Percentiles rank a stretch among this genome's conserved stretches.
Conservation (phyloP, 345 rosid species). For the Populus davidiana region DNA sequence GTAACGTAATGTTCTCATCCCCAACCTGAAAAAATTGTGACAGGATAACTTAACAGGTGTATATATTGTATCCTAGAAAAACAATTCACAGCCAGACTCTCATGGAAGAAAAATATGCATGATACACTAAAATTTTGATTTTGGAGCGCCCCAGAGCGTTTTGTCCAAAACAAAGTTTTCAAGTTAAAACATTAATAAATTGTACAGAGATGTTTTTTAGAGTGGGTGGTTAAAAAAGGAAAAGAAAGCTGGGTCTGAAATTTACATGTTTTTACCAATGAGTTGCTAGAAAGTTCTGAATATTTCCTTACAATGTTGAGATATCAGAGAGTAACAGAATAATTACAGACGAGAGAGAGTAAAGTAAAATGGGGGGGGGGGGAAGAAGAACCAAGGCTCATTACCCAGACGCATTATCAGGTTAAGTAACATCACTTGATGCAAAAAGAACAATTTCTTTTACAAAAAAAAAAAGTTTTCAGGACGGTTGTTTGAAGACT, state of each 20-base stretch:
- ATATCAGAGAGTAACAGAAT: neutral
- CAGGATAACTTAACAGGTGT: neutral
- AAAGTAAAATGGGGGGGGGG: neutral
- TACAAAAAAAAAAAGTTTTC: neutral
- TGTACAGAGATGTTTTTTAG: too few relatives aligned
- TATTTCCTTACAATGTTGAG: too few relatives aligned
- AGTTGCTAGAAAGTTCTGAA: too few relatives aligned
- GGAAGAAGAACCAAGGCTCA: neutral
- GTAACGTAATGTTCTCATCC: constrained; percentile 62
- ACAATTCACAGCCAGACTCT: too few relatives aligned
- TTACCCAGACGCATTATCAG: neutral
- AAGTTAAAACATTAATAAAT: too few relatives aligned
- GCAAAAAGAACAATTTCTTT: neutral
- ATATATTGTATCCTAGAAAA: too few relatives aligned
- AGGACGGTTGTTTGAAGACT: neutral
- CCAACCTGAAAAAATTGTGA: constrained; percentile 55
- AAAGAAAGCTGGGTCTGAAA: too few relatives aligned
- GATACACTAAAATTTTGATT: too few relatives aligned
- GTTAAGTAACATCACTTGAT: neutral
- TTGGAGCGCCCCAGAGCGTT: too few relatives aligned
- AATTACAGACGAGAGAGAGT: neutral
- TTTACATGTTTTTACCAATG: neutral
- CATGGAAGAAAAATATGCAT: too few relatives aligned
- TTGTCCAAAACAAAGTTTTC: too few relatives aligned
- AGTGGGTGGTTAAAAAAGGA: too few relatives aligned